Percentiles rank a stretch among this genome's conserved stretches.
Evolutionary conservation across 352 stramenopile species (phyloP).

Genomic region (Phytopythium helicoides): DNA sequence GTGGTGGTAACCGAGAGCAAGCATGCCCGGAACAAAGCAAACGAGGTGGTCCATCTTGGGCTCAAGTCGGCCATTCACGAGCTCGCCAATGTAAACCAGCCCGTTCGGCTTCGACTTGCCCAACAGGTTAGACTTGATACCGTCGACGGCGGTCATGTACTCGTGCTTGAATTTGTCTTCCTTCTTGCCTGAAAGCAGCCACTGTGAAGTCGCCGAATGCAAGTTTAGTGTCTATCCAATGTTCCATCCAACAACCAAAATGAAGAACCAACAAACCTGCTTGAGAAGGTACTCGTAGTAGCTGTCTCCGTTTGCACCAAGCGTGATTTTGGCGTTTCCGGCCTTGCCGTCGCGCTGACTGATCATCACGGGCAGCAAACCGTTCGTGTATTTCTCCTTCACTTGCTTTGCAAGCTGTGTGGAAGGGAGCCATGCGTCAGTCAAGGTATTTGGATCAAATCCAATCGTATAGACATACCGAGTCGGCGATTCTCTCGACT

Average conservation of each 20-base stretch:
- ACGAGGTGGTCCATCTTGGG: constrained; percentile 89
- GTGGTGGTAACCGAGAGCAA: constrained; percentile 76
- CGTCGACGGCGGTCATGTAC: constrained; percentile 65
- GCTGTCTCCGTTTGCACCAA: constrained; percentile 76
- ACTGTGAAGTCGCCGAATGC: constrained; percentile 23
- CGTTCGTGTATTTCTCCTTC: constrained; percentile 47
- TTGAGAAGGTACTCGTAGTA: constrained; percentile 88
- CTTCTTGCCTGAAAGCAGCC: constrained; percentile 68
- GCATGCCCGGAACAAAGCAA: constrained; percentile 89
- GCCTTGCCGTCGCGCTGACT: constrained; percentile 41
- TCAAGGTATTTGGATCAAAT: too few relatives aligned
- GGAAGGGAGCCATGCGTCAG: not conserved
- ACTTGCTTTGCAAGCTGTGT: constrained; percentile 50
- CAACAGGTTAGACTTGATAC: constrained; percentile 57
- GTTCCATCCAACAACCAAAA: not conserved
- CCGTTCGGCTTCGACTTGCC: constrained; percentile 57
- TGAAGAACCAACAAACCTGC: constrained; percentile 30
- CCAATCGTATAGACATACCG: too few relatives aligned
- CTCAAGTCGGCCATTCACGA: constrained; percentile 44
- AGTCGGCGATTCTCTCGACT: constrained; percentile 68
- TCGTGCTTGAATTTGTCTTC: constrained; percentile 66
- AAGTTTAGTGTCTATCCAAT: not conserved
- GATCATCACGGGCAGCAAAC: constrained; percentile 52
- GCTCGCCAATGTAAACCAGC: constrained; percentile 66
- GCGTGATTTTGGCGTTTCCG: constrained; percentile 49